Base-by-base conservation (phyloP, 352 stramenopile species). In the Peronospora tabacina region DNA sequence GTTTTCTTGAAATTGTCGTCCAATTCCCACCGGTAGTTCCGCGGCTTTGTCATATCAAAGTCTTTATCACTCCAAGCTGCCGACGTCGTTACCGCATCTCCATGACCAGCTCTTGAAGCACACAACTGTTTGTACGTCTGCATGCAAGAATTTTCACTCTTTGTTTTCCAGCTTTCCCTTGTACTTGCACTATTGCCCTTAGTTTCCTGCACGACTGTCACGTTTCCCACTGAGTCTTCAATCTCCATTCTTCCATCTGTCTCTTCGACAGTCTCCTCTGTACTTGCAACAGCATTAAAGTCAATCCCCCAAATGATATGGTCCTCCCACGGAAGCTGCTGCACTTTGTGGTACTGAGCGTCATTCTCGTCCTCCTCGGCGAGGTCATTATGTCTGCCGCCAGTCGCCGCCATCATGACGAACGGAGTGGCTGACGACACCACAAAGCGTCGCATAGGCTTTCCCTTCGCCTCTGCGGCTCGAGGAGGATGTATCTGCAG, bases 301-400 rank as follows among this genome's bases (percentile, higher is more conserved):
- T 87, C 75, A 17, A 82, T 63, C 0, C 77, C 80, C 80, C 82
- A 94, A 7, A 88, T 56, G 19, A 94, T 91, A 38, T 80, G 66
- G 8, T 90, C 70, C 54, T 94, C 82, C 82, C 82, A 94, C 4
- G 60, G 68, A 3, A 91, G 47, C 40, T 94, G 82, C 57, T 90
- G 72, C 20, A 91, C 80, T 34, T 85, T 89, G 20, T 85, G 63
- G 47, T 90, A 94, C 32, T 89, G 55, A 11, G 67, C 72, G 34
- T 90, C 75, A 30, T 45, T 58, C n/a, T 69, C 50, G 2, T 52
- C 43, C 13, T 65, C 58, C 9, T 66, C 55, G 9, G 44, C 40
- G 1, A 58, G 20, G 13, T 33, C 63, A 38, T 29, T 36, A 2
- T 28, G 32, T 36, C 52, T 52, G 5, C 39, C 52, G 0, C 56